A percentile compares a stretch with the other conserved stretches of the same genome.
phyloP scores from a whole-genome alignment of 2,329 filamentous ascomycete species.

The Trichoderma sp. region DNA sequence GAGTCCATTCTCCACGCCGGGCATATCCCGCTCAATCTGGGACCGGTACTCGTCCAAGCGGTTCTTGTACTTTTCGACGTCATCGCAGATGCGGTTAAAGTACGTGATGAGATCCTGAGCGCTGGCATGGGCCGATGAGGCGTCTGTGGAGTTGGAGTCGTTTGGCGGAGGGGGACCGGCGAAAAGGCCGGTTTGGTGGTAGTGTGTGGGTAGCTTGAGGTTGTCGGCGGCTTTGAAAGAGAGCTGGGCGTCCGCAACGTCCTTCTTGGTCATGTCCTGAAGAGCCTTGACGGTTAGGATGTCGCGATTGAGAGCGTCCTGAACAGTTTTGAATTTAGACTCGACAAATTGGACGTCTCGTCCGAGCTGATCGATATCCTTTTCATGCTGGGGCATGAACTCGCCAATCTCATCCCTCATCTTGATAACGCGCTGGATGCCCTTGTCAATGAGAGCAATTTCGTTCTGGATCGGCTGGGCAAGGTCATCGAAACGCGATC shows the following conservation, averaged over 20 bases:
- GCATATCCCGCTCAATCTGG: slow-evolving; percentile 48
- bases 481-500: slow-evolving; percentile 89
- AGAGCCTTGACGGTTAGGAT: slow-evolving; percentile 63
- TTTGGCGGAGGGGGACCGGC: slow-evolving; percentile 33
- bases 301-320: slow-evolving; percentile 51
- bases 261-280: slow-evolving; percentile 56
- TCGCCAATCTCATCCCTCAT: slow-evolving; percentile 74
- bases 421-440: slow-evolving; percentile 76
- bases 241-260: slow-evolving; percentile 67
- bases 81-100: slow-evolving; percentile 44
- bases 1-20: slow-evolving; percentile 45
- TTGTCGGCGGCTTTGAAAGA: slow-evolving; percentile 73
- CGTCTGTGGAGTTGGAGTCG: slow-evolving; percentile 32
- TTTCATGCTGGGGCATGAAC: slow-evolving; percentile 57
- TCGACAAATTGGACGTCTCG: slow-evolving; percentile 49
- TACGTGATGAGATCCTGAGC: slow-evolving; percentile 45
- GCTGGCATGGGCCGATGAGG: slow-evolving; percentile 36
- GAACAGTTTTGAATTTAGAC: slow-evolving; percentile 45
- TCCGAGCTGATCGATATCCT: slow-evolving; percentile 46
- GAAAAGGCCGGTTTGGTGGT: slow-evolving; percentile 48
- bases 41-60: slow-evolving; percentile 44
- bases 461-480: slow-evolving; percentile 75
- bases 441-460: slow-evolving; percentile 73
- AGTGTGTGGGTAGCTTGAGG: slow-evolving; percentile 63
- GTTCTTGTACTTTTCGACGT: slow-evolving; percentile 43